phyloP scores from a whole-genome alignment of 257 asterid species.

The Solanum okadae region DNA sequence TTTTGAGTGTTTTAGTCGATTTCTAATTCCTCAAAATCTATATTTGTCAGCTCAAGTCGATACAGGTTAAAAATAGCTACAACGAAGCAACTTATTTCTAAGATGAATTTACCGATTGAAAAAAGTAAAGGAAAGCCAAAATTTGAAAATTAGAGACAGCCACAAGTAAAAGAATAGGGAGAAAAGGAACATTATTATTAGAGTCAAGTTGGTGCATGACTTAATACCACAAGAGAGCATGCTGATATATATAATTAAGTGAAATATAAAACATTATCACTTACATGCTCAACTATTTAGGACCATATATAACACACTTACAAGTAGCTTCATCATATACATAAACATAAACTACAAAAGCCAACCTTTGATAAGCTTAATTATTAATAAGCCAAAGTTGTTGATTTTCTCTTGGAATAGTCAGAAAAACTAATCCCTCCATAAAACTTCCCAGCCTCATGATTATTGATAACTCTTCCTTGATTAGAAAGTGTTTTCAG shows the following conservation, averaged over 20 bases:
- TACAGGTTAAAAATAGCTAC: too few relatives aligned
- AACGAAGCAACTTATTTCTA: neutral
- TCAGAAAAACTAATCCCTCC: conserved; percentile 13
- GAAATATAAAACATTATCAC: neutral
- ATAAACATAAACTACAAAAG: too few relatives aligned
- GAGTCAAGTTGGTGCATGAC: neutral
- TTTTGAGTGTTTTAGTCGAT: too few relatives aligned
- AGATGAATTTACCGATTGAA: neutral
- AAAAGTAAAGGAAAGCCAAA: neutral
- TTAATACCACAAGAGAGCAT: neutral
- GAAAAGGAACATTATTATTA: neutral
- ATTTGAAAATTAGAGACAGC: neutral
- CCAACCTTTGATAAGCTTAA: too few relatives aligned
- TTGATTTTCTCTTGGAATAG: conserved; percentile 15
- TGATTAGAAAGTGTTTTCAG: conserved; percentile 7
- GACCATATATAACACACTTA: too few relatives aligned
- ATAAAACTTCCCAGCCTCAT: conserved; percentile 12
- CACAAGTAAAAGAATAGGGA: neutral
- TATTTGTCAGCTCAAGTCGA: too few relatives aligned
- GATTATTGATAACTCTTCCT: neutral
- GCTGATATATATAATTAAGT: neutral
- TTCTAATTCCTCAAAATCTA: too few relatives aligned
- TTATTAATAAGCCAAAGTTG: conserved; percentile 25
- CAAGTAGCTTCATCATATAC: too few relatives aligned
- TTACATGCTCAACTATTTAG: neutral